Percentiles rank a stretch among this genome's conserved stretches.
Conservation (phyloP, 139 green algal species). For the Chlorella sorokiniana region DNA sequence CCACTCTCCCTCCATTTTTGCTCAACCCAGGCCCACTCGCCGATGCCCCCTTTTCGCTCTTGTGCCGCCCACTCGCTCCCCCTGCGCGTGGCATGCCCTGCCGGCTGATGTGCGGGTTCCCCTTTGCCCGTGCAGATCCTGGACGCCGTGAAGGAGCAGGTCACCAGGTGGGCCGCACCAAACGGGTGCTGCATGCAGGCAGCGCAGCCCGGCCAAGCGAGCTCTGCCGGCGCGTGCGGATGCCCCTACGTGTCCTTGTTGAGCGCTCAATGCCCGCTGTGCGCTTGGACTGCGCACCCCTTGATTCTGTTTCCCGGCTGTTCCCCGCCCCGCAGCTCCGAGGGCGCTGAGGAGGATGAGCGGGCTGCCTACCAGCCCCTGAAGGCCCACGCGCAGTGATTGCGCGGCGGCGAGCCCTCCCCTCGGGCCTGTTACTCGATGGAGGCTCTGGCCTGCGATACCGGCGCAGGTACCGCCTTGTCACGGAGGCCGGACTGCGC, state of each 20-base stretch:
- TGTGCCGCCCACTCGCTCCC: not conserved
- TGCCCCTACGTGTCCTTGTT: too few relatives aligned
- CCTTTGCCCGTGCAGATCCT: not conserved
- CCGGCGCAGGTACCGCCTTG: too few relatives aligned
- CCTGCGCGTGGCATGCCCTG: not conserved
- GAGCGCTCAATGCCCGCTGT: not conserved
- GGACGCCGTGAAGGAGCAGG: conserved; percentile 5
- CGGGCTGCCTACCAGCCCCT: conserved; percentile 23
- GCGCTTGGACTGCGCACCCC: not conserved
- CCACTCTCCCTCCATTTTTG: not conserved
- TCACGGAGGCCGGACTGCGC: too few relatives aligned
- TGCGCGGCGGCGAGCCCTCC: not conserved
- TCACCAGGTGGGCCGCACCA: too few relatives aligned
- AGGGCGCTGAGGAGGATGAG: not conserved
- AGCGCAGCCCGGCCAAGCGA: too few relatives aligned
- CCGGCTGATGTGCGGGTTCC: not conserved
- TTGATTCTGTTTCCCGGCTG: not conserved
- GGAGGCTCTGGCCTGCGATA: not conserved
- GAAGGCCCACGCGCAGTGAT: conserved; percentile 26
- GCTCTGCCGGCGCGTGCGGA: too few relatives aligned
- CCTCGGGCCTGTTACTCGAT: not conserved
- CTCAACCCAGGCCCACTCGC: too few relatives aligned
- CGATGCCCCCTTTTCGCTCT: too few relatives aligned
- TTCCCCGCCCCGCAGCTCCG: not conserved
- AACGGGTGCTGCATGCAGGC: too few relatives aligned